A percentile compares a stretch with the other conserved stretches of the same genome.
These are phyloP conservation scores for Rhynchosporium secalis DNA, from an alignment of 2,329 filamentous ascomycete genomes.

Conservation along the genomic window DNA sequence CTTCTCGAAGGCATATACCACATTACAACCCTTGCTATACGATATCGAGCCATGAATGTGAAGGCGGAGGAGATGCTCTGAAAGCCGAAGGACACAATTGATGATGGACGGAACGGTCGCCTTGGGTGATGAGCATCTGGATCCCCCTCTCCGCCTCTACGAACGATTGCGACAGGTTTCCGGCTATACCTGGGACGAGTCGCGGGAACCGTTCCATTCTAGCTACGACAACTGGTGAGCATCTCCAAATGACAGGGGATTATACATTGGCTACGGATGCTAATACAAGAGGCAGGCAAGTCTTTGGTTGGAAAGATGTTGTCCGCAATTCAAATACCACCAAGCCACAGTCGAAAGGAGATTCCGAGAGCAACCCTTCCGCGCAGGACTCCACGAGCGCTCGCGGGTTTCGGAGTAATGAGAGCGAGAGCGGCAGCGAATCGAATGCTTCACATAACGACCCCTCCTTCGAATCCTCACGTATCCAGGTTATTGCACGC, in stretches of 20 bases:
- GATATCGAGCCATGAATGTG: slow-evolving; percentile 19
- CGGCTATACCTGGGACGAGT: slow-evolving; percentile 76
- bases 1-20: no score
- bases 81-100: not conserved
- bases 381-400: slow-evolving; percentile 20
- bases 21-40: not conserved
- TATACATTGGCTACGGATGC: not conserved
- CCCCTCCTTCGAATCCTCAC: slow-evolving; percentile 13
- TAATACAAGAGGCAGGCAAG: slow-evolving; percentile 51
- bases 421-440: slow-evolving; percentile 35
- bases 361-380: slow-evolving; percentile 23
- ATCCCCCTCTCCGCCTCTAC: slow-evolving; percentile 67
- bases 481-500: slow-evolving; percentile 68
- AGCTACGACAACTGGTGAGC: slow-evolving; percentile 86
- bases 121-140: slow-evolving; percentile 43
- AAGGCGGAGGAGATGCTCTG: slow-evolving; percentile 11
- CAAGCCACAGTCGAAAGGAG: slow-evolving; percentile 44
- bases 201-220: slow-evolving; percentile 56
- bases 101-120: slow-evolving; percentile 35
- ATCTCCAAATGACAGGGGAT: not conserved
- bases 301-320: slow-evolving; percentile 56
- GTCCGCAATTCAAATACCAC: slow-evolving; percentile 30
- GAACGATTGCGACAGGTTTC: slow-evolving; percentile 72
- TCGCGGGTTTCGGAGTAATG: slow-evolving; percentile 9
- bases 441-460: slow-evolving; percentile 26